These are phyloP conservation scores for Somion occarium DNA, from an alignment of 1,284 basidiomycete species.

Conservation along the genomic window DNA sequence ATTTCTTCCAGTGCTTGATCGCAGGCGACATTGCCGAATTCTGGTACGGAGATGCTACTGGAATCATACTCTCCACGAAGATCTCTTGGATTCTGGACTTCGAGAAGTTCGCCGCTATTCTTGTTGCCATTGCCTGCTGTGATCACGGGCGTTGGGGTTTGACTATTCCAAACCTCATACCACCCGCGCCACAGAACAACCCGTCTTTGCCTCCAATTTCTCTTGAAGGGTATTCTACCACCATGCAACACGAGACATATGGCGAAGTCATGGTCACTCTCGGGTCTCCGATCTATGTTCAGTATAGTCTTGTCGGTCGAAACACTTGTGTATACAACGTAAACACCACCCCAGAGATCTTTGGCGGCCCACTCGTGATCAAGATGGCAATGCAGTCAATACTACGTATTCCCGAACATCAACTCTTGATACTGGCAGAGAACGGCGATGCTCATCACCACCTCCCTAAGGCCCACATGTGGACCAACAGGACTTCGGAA, in stretches of 20 bases:
- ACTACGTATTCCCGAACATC: background rate
- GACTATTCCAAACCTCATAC: background rate
- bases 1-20: background rate
- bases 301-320: slow-evolving; percentile 5
- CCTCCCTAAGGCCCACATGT: slow-evolving; percentile 6
- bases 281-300: background rate
- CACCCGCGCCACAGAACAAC: background rate
- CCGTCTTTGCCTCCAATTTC: background rate
- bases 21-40: background rate
- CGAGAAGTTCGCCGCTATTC: slow-evolving; percentile 6
- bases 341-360: background rate
- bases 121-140: slow-evolving; percentile 3
- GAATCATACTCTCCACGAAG: background rate
- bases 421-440: background rate
- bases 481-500: background rate
- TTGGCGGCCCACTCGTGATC: background rate
- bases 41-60: slow-evolving; percentile 8
- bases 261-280: background rate
- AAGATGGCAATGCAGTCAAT: slow-evolving; percentile 1
- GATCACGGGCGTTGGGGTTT: background rate
- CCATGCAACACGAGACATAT: background rate
- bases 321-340: slow-evolving; percentile 4
- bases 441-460: background rate
- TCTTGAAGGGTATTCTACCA: background rate
- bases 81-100: slow-evolving; percentile 3